These are phyloP conservation scores for Solanum pennellii DNA, from an alignment of 257 asterid species.

Conservation along the genomic window DNA sequence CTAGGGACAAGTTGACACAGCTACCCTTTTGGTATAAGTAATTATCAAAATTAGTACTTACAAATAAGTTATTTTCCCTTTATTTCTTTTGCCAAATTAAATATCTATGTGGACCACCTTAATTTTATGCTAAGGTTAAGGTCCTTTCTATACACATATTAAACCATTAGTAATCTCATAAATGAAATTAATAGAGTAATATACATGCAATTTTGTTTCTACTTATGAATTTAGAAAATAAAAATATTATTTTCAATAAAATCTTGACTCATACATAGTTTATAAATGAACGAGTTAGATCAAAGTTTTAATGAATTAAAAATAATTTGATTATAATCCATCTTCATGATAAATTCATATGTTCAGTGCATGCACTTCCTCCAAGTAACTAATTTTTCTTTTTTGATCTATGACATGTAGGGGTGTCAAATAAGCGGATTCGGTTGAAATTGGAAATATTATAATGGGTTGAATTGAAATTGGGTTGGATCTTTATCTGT, in stretches of 20 bases:
- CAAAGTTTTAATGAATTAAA: not conserved
- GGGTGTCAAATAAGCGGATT: no score
- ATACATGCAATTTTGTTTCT: fast-evolving
- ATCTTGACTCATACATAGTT: not conserved
- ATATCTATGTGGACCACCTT: not conserved
- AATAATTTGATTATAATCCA: not conserved
- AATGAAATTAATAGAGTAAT: not conserved
- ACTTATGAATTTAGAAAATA: no score
- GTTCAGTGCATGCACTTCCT: not conserved
- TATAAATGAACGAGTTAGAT: no score
- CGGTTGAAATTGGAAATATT: no score
- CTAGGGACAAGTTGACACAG: conserved; percentile 1
- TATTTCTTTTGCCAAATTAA: not conserved
- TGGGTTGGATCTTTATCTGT: no score
- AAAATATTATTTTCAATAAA: fast-evolving
- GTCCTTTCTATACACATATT: not conserved
- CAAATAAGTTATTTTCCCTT: not conserved
- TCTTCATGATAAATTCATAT: not conserved
- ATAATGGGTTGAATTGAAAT: no score
- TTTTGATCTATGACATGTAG: not conserved
- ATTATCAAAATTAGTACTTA: not conserved
- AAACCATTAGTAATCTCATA: not conserved
- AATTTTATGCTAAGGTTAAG: not conserved
- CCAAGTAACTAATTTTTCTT: not conserved
- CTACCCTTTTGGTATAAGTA: conserved; percentile 7